These are phyloP conservation scores for Triglochin maritima DNA, from an alignment of 106 monocot genomes.

Conservation along the genomic window DNA sequence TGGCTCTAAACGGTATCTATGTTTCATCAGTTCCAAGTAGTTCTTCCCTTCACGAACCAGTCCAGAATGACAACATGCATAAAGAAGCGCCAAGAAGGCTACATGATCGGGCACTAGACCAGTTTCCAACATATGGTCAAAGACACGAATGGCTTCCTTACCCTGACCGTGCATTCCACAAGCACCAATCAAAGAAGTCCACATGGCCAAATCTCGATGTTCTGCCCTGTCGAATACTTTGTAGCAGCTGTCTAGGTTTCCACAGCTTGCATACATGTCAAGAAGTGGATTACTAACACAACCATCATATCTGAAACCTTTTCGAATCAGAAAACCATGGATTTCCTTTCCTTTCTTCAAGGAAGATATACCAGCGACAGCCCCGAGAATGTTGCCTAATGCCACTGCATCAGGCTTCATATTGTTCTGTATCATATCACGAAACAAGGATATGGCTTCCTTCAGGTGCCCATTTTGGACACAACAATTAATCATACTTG, in stretches of 20 bases:
- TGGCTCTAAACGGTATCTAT: slow-evolving; percentile 32
- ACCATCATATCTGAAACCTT: slow-evolving; percentile 15
- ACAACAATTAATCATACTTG: slow-evolving; percentile 61
- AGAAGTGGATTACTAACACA: slow-evolving; percentile 34
- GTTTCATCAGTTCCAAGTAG: slow-evolving; percentile 33
- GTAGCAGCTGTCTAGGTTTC: slow-evolving; percentile 27
- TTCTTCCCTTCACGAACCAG: slow-evolving; percentile 30
- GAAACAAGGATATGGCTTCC: slow-evolving; percentile 42
- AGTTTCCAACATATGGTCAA: slow-evolving; percentile 25
- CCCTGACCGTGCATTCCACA: slow-evolving; percentile 69
- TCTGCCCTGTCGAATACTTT: slow-evolving; percentile 27
- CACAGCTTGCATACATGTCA: slow-evolving; percentile 77
- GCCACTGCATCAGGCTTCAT: slow-evolving; percentile 41
- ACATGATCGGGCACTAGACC: slow-evolving; percentile 53
- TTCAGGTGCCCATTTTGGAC: slow-evolving; percentile 20
- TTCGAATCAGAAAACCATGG: slow-evolving; percentile 47
- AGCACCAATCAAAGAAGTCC: slow-evolving; percentile 56
- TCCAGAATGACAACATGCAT: slow-evolving; percentile 74
- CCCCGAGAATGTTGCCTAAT: slow-evolving; percentile 34
- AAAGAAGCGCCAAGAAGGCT: slow-evolving; percentile 50
- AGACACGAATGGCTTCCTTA: slow-evolving; percentile 38
- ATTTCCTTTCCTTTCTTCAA: slow-evolving; percentile 60
- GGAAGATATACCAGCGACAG: slow-evolving; percentile 35
- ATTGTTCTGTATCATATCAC: slow-evolving; percentile 22
- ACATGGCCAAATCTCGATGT: slow-evolving; percentile 47